Base-by-base conservation (phyloP, 2,329 filamentous ascomycete genomes). In the Fusarium sp. region DNA sequence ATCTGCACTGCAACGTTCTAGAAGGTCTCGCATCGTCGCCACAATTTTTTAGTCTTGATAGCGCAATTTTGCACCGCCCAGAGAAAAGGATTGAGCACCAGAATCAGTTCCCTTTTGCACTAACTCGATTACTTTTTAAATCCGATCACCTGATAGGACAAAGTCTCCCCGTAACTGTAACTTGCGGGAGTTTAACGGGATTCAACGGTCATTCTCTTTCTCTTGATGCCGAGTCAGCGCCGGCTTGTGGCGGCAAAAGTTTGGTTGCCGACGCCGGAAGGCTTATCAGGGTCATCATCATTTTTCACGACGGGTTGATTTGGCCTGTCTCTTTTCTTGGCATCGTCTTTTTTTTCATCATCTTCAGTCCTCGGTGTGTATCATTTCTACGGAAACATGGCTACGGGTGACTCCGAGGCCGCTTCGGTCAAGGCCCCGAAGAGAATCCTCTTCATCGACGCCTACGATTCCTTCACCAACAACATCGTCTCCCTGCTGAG, bases 401-500 rank as follows among this genome's bases (percentile, higher is more conserved):
- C 77, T 22, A 74, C 65, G 32, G 76, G 77, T 59, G 68, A 72
- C 33, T 22, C 58, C 6, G 64, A 63, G 52, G 57, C 65, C 17
- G 57, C 72, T 43, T 66, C 69, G 64, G 65, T 52, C 56, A 63
- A 63, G 22, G 35, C 58, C 38, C 69, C 69, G 64, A 80, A 72
- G 65, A 86, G 86, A 69, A 93, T 98, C 71, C 90, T 98, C 72
- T 98, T 97, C 84, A 88, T 99, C 76, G 97, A 98, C 82, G 95
- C 96, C 71, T 97, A 97, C 84, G 97, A 99, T 85, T 98, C 95
- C 47, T 99, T 98, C 84, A 94, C 95, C 65, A 95, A 97, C 84
- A 98, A 98, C 84, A 97, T 98, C 78, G 91, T 97, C 63, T 92
- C 94, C 7, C 89, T 98, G 37, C 87, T 98, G 56, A 89, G 93